phyloP scores from a whole-genome alignment of 2,329 filamentous ascomycete species.

The Cladosporium sp. region DNA sequence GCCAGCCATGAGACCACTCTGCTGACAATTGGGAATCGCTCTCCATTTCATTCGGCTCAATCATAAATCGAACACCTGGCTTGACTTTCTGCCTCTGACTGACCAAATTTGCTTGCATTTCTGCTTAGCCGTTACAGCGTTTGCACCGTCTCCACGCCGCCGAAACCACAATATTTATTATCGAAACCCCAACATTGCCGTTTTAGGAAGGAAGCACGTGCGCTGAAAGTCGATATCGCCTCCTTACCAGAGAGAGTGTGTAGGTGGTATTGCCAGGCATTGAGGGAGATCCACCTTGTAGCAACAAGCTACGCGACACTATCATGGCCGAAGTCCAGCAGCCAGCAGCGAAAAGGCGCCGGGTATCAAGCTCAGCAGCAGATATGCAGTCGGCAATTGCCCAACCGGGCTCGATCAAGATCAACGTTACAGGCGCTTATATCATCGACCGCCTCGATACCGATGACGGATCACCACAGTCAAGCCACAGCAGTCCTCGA shows the following conservation, averaged over 20 bases:
- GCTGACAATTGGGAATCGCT: constrained; percentile 6
- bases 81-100: neutral
- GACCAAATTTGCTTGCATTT: neutral
- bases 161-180: constrained; percentile 5
- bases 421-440: constrained; percentile 95
- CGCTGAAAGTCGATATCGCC: constrained; percentile 15
- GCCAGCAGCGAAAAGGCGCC: constrained; percentile 46
- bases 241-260: constrained; percentile 12
- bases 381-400: constrained; percentile 55
- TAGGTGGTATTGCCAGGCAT: neutral
- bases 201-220: constrained; percentile 20
- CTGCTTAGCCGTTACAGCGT: neutral
- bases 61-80: constrained; percentile 12
- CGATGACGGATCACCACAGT: constrained; percentile 30
- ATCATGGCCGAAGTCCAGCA: constrained; percentile 78
- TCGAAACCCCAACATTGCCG: constrained; percentile 13
- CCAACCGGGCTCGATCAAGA: constrained; percentile 72
- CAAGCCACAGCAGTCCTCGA: constrained; percentile 40
- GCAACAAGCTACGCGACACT: constrained; percentile 52
- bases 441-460: constrained; percentile 79
- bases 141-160: neutral
- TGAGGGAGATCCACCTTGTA: neutral
- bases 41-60: constrained; percentile 11
- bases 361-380: constrained; percentile 38
- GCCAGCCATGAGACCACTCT: constrained; percentile 3